Base-by-base conservation (phyloP, 257 asterid species). In the Solanum rostratum region DNA sequence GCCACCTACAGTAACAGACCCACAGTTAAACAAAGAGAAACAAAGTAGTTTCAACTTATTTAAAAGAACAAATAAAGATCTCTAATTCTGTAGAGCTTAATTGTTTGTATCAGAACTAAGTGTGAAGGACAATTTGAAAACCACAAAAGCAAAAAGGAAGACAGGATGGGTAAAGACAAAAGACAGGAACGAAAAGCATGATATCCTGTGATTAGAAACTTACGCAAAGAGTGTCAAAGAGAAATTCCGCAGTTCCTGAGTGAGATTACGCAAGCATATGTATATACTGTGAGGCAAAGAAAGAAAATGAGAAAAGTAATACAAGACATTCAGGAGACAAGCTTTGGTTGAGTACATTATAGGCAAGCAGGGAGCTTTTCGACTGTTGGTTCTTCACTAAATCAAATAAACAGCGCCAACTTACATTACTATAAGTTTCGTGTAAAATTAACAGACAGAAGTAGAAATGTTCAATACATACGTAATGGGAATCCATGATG, bases 401-500 rank as follows among this genome's bases (percentile, higher is more conserved):
- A 78, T 78, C 63, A 76, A 76, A 46, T 60, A 76, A 76, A 24
- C 19, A 52, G 60, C 81, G 46, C 43, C 15, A 43, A 73, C n/a
- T 43, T 74, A 24, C 81, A 15, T 74, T 46, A 46, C 5, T 24
- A 13, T 46, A 14, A 14, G 81, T 46, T 78, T 50, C 6, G 0
- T 50, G 63, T 11, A 78, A 78, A 50, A 50, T 78, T 27, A 78
- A 50, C 45, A 13, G 63, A 33, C 15, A 49, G 66, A 66, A 49
- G 11, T 29, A 73, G 68, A 73, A 84, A 63, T 41, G 16, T 13
- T 19, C 29, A 59, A 65, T 82, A 90, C 97, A 37, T 70, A 96
- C 99, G 97, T 92, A 84, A 96, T 96, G 69, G 99, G 99, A 85
- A 96, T 95, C 99, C 99, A 96, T 82, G 99, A 96, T 16, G 99